Evolutionary conservation across 352 stramenopile genomes (phyloP).

Genomic region (Pythium pectinolyticum): DNA sequence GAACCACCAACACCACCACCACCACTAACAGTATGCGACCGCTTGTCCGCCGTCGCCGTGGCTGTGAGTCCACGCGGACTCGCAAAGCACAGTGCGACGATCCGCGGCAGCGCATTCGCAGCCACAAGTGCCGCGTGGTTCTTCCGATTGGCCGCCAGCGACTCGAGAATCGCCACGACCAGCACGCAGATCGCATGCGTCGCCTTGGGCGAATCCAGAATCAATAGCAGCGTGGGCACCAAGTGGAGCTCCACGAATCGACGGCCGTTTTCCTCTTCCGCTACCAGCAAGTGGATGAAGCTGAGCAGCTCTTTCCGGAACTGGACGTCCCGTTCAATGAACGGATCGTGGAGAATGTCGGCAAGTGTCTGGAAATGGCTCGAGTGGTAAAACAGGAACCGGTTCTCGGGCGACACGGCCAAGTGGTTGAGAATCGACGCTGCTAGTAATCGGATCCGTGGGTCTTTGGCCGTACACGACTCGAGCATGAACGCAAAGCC

Average conservation of each 20-base stretch:
- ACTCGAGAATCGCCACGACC: constrained; percentile 61
- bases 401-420: constrained; percentile 53
- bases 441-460: constrained; percentile 50
- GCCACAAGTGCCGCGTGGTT: constrained; percentile 55
- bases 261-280: constrained; percentile 54
- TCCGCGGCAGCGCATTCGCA: constrained; percentile 43
- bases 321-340: constrained; percentile 56
- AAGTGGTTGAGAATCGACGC: constrained; percentile 61
- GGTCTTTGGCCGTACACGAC: constrained; percentile 59
- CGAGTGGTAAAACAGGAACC: constrained; percentile 61
- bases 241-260: constrained; percentile 60
- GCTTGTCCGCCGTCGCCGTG: background rate
- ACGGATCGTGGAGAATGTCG: constrained; percentile 57
- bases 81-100: constrained; percentile 59
- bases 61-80: constrained; percentile 5
- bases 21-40: background rate
- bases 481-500: constrained; percentile 69
- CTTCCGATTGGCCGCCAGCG: constrained; percentile 42
- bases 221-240: constrained; percentile 49
- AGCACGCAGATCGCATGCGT: constrained; percentile 45
- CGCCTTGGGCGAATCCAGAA: constrained; percentile 43
- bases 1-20: too few relatives aligned
- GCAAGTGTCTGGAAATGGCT: constrained; percentile 55
- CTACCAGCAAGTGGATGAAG: constrained; percentile 58
- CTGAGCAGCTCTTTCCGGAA: constrained; percentile 67